Evolutionary conservation across 805 yeast species (phyloP), one percentile per base, ranked within the genome.

Genomic region (Suhomyces xylopsoci): DNA sequence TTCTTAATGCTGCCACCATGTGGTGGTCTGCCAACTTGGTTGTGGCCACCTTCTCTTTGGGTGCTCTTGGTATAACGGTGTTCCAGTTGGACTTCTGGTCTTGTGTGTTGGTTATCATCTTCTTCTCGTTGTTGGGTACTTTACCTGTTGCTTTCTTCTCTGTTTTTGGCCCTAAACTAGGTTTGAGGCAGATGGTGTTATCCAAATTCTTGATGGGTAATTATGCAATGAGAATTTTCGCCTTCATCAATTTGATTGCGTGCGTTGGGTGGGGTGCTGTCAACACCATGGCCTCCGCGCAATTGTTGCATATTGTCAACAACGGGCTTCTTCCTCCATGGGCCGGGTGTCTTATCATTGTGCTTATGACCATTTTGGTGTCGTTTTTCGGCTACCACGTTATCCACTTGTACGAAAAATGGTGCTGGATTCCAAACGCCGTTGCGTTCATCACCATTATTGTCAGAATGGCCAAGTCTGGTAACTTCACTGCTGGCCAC

Each of bases 251-350:
- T 66, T 81, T 84, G 63, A 69, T 92, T 56, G 92, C 96, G 25
- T 89, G 96, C 80, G 82, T 91, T 51, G 97, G 97, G 62, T 92
- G 97, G 97, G 88, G 94, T 70, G 90, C 96, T 8, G 93, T 90
- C 47, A 92, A 92, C 71, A 89, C 88, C 56, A 88, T 91, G 82
- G 87, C 91, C 28, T 84, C 94, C 34, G 96, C 97, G 22, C 94
- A 90, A 69, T 74, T 91, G 57, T 76, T 91, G 54, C 84, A 86
- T 71, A 82, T 87, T 65, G 86, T 92, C 55, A 90, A 90, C 75
- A 74, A 76, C 55, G 77, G 76, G 38, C 73, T 74, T 25, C 74
- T 87, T 59, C 97, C 97, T 41, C 88, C 93, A 38, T 88, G 96
- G 94, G 97, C 90, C 38, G 97, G 94, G 34, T 86, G 96, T 70